phyloP scores from a whole-genome alignment of 2,329 filamentous ascomycete species.

The Cordyceps tenuipes region DNA sequence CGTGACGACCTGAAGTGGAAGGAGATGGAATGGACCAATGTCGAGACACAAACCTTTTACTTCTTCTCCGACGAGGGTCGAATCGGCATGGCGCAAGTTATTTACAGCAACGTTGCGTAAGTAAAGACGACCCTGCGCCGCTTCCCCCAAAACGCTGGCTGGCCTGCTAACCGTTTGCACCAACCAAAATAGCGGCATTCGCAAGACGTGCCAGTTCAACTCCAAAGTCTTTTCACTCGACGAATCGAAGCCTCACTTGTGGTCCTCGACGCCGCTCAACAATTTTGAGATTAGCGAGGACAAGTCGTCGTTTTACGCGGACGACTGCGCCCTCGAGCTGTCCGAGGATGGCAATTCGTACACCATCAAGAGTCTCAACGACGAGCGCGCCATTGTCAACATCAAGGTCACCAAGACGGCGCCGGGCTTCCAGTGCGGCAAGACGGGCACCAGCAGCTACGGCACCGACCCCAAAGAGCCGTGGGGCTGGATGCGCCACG shows the following conservation, averaged over 20 bases:
- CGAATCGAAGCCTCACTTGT: slow-evolving; percentile 64
- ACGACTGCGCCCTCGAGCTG: slow-evolving; percentile 76
- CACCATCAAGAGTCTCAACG: slow-evolving; percentile 82
- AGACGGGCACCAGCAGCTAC: slow-evolving; percentile 74
- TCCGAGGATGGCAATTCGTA: slow-evolving; percentile 77
- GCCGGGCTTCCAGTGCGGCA: slow-evolving; percentile 78
- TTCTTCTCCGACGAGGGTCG: slow-evolving; percentile 70
- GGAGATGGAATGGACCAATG: slow-evolving; percentile 71
- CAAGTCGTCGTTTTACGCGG: slow-evolving; percentile 75
- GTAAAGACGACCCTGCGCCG: slow-evolving; percentile 20
- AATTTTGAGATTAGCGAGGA: slow-evolving; percentile 80
- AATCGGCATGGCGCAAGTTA: slow-evolving; percentile 76
- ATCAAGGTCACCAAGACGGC: slow-evolving; percentile 67
- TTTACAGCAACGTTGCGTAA: slow-evolving; percentile 96
- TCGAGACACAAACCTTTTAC: slow-evolving; percentile 96
- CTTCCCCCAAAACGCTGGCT: too few species aligned
- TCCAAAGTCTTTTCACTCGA: slow-evolving; percentile 81
- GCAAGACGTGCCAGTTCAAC: slow-evolving; percentile 89
- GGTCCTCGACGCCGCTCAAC: slow-evolving; percentile 71
- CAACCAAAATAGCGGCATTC: slow-evolving; percentile 59
- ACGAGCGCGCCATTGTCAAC: slow-evolving; percentile 75
- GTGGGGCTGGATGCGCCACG: slow-evolving; percentile 88
- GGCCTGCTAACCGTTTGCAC: slow-evolving; percentile 17
- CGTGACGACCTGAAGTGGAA: slow-evolving; percentile 78
- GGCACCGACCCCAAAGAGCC: slow-evolving; percentile 79